phyloP scores from a whole-genome alignment of 129 eudicot species.

The Sambucus nigra region DNA sequence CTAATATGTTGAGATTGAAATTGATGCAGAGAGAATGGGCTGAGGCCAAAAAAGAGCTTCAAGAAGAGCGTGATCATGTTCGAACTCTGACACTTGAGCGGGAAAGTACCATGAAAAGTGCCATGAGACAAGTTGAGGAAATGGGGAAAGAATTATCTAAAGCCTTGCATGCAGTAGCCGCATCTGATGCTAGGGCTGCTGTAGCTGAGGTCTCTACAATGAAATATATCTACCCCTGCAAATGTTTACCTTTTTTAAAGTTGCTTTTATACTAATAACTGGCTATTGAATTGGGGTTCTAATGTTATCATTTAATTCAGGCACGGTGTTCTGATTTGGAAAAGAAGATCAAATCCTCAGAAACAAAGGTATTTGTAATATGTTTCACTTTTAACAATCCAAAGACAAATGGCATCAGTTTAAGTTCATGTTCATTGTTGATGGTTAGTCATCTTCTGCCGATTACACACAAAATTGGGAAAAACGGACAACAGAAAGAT shows the following conservation, averaged over 20 bases:
- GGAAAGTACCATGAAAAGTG: slow-evolving; percentile 49
- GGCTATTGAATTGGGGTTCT: neutral
- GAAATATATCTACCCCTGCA: neutral
- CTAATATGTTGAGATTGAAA: too few relatives aligned
- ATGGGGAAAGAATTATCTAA: slow-evolving; percentile 60
- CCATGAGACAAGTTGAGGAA: slow-evolving; percentile 63
- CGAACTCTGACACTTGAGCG: slow-evolving; percentile 54
- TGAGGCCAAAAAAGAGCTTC: slow-evolving; percentile 88
- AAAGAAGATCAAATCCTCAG: slow-evolving; percentile 29
- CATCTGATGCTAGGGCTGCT: slow-evolving; percentile 75
- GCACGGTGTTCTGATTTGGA: slow-evolving; percentile 63
- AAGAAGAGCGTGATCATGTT: slow-evolving; percentile 65
- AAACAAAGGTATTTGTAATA: slow-evolving; percentile 14
- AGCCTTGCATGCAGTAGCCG: slow-evolving; percentile 58
- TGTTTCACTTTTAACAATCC: neutral
- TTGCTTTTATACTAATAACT: neutral
- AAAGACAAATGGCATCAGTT: neutral
- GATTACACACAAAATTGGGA: too few relatives aligned
- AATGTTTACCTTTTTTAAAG: neutral
- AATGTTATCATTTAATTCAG: slow-evolving; percentile 17
- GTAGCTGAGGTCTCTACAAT: slow-evolving; percentile 45
- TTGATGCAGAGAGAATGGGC: slow-evolving; percentile 94
- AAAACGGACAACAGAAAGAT: too few relatives aligned
- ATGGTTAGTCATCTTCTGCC: too few relatives aligned
- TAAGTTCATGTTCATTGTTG: too few relatives aligned